Conservation (phyloP, 2,329 filamentous ascomycete genomes). For the Colletotrichum shisoi region DNA sequence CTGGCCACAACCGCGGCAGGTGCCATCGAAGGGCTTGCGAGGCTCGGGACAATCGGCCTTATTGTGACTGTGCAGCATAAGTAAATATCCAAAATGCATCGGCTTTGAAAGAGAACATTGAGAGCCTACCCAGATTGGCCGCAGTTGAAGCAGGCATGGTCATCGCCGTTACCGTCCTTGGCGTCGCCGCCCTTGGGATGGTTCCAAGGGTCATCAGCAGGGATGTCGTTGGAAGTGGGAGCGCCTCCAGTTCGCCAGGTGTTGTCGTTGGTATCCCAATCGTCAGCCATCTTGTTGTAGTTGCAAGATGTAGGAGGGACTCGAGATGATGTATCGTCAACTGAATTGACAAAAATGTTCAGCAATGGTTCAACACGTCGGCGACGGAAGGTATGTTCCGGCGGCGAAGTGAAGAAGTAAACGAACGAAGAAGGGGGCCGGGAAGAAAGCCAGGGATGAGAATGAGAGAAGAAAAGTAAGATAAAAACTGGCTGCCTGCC, state of each 20-base stretch:
- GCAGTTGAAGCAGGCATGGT: constrained; percentile 48
- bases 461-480: not conserved
- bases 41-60: constrained; percentile 50
- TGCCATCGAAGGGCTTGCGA: constrained; percentile 38
- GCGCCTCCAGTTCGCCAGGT: too few species aligned
- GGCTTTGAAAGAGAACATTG: constrained; percentile 24
- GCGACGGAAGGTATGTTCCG: not conserved
- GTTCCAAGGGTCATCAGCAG: constrained; percentile 34
- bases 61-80: constrained; percentile 35
- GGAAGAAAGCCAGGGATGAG: too few species aligned
- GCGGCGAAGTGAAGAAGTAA: not conserved
- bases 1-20: constrained; percentile 58
- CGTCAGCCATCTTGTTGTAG: constrained; percentile 27
- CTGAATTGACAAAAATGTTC: not conserved
- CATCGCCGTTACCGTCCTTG: constrained; percentile 43
- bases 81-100: constrained; percentile 43
- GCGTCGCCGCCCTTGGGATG: constrained; percentile 23
- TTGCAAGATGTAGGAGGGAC: not conserved
- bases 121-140: constrained; percentile 48
- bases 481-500: not conserved
- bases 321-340: not conserved
- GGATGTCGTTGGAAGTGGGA: not conserved
- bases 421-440: not conserved
- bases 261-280: constrained; percentile 14
- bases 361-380: constrained; percentile 14